These are phyloP conservation scores for Ulota crispa DNA, from an alignment of 225 moss, liverwort and hornwort genomes.

Conservation along the genomic window DNA sequence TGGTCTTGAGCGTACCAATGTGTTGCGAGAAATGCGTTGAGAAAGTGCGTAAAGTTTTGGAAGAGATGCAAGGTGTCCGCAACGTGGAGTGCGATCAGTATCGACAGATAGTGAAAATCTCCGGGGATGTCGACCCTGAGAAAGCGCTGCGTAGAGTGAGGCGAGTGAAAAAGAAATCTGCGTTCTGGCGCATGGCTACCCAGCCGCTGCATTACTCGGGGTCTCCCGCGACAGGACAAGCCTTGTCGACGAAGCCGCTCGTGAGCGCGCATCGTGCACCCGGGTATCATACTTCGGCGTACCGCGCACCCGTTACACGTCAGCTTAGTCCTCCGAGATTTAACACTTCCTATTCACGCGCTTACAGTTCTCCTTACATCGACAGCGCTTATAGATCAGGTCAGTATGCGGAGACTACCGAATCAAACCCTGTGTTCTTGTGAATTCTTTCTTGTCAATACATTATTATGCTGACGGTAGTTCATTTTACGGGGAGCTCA, in stretches of 20 bases:
- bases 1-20: constrained; percentile 48
- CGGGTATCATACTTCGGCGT: constrained; percentile 26
- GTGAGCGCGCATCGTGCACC: constrained; percentile 32
- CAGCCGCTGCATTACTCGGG: constrained; percentile 42
- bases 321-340: constrained; percentile 31
- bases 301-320: constrained; percentile 7
- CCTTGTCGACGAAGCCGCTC: neutral
- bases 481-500: no score
- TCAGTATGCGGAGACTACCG: neutral
- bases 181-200: constrained; percentile 37
- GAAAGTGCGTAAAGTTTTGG: constrained; percentile 36
- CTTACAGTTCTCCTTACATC: constrained; percentile 46
- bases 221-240: neutral
- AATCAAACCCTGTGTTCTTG: neutral
- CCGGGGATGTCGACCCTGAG: constrained; percentile 49
- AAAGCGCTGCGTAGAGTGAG: constrained; percentile 37
- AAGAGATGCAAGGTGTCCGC: constrained; percentile 38
- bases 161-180: constrained; percentile 45
- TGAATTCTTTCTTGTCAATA: neutral
- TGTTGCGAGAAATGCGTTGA: constrained; percentile 56
- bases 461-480: neutral
- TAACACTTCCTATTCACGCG: constrained; percentile 26
- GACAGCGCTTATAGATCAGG: constrained; percentile 46
- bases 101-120: constrained; percentile 32
- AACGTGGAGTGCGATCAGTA: constrained; percentile 34